phyloP scores from a whole-genome alignment of 2,329 filamentous ascomycete species.

The Cercospora beticola region DNA sequence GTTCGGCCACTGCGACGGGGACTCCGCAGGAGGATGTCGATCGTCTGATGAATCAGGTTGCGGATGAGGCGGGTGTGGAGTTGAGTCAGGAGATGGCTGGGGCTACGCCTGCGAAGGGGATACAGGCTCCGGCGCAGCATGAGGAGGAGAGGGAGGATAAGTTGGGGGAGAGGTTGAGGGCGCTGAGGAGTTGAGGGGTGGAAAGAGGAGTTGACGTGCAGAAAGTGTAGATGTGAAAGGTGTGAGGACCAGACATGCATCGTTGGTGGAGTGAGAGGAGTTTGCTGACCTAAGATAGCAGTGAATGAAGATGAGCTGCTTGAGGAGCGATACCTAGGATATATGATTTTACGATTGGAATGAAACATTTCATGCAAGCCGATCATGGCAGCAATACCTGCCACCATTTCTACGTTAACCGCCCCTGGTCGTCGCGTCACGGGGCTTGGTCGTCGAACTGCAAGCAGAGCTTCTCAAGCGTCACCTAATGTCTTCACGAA shows the following conservation, averaged over 20 bases:
- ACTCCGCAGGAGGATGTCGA: slow-evolving; percentile 84
- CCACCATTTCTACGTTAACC: too few relatives aligned
- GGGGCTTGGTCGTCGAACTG: too few relatives aligned
- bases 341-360: slow-evolving; percentile 7
- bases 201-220: too few relatives aligned
- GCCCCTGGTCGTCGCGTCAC: too few relatives aligned
- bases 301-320: too few relatives aligned
- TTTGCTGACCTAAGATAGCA: too few relatives aligned
- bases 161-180: slow-evolving; percentile 59
- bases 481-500: too few relatives aligned
- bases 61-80: slow-evolving; percentile 84
- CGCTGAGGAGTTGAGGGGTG: slow-evolving; percentile 47
- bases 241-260: too few relatives aligned
- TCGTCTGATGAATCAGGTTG: slow-evolving; percentile 77
- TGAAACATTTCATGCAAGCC: background rate
- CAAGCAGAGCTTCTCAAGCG: too few relatives aligned
- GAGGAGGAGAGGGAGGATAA: slow-evolving; percentile 78
- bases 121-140: slow-evolving; percentile 54
- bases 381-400: too few relatives aligned
- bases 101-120: slow-evolving; percentile 55
- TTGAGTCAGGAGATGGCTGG: slow-evolving; percentile 70
- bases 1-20: slow-evolving; percentile 70
- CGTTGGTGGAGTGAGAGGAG: too few relatives aligned
- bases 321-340: background rate
- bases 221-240: too few relatives aligned